phyloP scores from a whole-genome alignment of 2,329 filamentous ascomycete genomes.

The Epichloe elymi region DNA sequence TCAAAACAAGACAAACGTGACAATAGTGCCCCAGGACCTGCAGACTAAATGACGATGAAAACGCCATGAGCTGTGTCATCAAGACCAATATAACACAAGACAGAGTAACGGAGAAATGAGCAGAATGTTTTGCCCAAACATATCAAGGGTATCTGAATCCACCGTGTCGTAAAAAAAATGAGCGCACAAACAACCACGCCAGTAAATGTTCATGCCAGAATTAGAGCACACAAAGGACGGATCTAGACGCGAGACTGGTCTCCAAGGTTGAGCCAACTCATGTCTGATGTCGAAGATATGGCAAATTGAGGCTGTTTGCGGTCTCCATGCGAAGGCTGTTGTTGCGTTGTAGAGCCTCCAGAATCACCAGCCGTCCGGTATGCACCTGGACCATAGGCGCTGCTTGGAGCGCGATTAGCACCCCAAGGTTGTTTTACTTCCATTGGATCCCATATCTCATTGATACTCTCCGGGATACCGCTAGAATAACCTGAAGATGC shows the following conservation, averaged over 20 bases:
- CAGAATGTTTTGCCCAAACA: neutral
- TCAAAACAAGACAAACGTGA: neutral
- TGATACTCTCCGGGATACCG: slow-evolving; percentile 51
- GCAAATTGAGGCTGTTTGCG: slow-evolving; percentile 38
- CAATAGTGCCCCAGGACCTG: neutral
- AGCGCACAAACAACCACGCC: neutral
- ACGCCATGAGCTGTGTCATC: neutral
- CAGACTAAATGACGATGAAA: neutral
- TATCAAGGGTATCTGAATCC: neutral
- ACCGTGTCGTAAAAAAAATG: neutral
- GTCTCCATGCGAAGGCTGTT: slow-evolving; percentile 22
- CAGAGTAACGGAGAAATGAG: neutral
- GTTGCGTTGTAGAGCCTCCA: slow-evolving; percentile 17
- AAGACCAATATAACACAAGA: neutral
- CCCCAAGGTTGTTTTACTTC: slow-evolving; percentile 33
- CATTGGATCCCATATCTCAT: slow-evolving; percentile 41
- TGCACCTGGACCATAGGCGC: slow-evolving; percentile 32
- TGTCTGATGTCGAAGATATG: slow-evolving; percentile 44
- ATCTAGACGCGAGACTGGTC: slow-evolving; percentile 20
- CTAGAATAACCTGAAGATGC: slow-evolving; percentile 46
- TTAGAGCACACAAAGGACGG: neutral
- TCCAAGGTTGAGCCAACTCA: slow-evolving; percentile 70
- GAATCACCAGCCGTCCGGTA: slow-evolving; percentile 29
- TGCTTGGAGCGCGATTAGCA: slow-evolving; percentile 36
- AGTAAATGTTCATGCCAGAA: neutral